Percentiles rank a stretch among this genome's conserved stretches.
Conservation (phyloP, 352 stramenopile genomes). For the Globisporangium mamillatum region DNA sequence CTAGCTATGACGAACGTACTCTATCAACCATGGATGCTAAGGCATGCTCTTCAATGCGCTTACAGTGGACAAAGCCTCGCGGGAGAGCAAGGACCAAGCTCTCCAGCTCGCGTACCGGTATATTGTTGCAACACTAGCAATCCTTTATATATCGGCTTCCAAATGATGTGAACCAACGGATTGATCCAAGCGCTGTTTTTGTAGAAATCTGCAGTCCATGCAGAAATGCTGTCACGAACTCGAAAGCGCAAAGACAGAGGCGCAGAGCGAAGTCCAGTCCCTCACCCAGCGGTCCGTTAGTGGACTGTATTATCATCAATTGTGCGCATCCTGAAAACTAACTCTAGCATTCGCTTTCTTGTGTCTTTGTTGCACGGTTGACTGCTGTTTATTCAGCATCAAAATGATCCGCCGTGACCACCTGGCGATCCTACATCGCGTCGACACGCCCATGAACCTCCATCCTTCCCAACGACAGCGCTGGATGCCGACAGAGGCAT, state of each 20-base stretch:
- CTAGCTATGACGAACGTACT: neutral
- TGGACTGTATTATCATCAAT: too few relatives aligned
- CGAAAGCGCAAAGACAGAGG: conserved; percentile 31
- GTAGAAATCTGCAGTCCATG: conserved; percentile 34
- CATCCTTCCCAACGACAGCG: neutral
- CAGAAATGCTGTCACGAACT: conserved; percentile 36
- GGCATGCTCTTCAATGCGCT: neutral
- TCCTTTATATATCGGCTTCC: neutral
- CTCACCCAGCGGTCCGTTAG: conserved; percentile 30
- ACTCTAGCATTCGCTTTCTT: neutral
- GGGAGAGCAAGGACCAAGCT: conserved; percentile 28
- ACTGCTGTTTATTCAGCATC: conserved; percentile 18
- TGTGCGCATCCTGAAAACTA: too few relatives aligned
- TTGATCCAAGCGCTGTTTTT: neutral
- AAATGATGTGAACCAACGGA: neutral
- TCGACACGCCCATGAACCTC: conserved; percentile 20
- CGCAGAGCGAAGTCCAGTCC: conserved; percentile 31
- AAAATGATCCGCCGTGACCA: conserved; percentile 37
- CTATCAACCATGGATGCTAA: neutral
- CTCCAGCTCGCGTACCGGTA: conserved; percentile 30
- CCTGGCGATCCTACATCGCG: conserved; percentile 34
- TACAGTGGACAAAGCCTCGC: conserved; percentile 26
- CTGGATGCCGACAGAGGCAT: neutral
- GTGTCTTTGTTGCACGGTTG: neutral
- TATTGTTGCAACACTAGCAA: neutral